Evolutionary conservation across 2,329 filamentous ascomycete species (phyloP).

Genomic region (Intubia oerlemansii): DNA sequence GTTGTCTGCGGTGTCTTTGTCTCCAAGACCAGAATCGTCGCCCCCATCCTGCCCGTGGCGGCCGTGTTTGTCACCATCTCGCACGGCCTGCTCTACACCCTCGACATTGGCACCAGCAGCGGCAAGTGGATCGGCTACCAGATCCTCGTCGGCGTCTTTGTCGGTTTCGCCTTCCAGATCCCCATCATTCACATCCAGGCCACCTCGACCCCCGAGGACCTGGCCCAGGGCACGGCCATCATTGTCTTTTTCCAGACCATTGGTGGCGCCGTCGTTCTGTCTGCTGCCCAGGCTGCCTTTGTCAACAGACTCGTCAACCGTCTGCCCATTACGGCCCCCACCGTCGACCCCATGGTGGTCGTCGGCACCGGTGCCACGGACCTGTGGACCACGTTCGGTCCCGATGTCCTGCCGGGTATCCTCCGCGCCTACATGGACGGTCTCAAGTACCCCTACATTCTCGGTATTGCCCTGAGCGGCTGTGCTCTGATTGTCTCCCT

Average conservation of each 20-base stretch:
- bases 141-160: slow-evolving; percentile 22
- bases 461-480: slow-evolving; percentile 6
- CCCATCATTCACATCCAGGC: slow-evolving; percentile 18
- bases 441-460: slow-evolving; percentile 10
- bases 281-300: slow-evolving; percentile 19
- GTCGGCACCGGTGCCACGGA: slow-evolving; percentile 22
- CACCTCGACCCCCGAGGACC: slow-evolving; percentile 13
- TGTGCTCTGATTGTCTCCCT: slow-evolving; percentile 12
- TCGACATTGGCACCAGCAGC: slow-evolving; percentile 13
- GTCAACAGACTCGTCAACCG: slow-evolving; percentile 14
- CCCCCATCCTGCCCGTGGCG: slow-evolving; percentile 15
- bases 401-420: slow-evolving; percentile 24
- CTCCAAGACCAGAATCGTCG: slow-evolving; percentile 11
- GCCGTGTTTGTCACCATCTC: slow-evolving; percentile 15
- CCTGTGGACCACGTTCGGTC: slow-evolving; percentile 23
- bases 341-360: slow-evolving; percentile 8
- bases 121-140: slow-evolving; percentile 26
- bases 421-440: slow-evolving; percentile 32
- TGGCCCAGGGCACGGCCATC: slow-evolving; percentile 18
- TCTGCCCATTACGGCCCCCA: slow-evolving; percentile 8
- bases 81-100: slow-evolving; percentile 17
- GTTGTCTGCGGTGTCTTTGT: slow-evolving; percentile 9
- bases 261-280: slow-evolving; percentile 25
- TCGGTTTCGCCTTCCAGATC: slow-evolving; percentile 22
- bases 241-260: slow-evolving; percentile 21